These are phyloP conservation scores for Lichtheimia hyalospora DNA, from an alignment of 371 early-diverging fungal species.

Conservation along the genomic window DNA sequence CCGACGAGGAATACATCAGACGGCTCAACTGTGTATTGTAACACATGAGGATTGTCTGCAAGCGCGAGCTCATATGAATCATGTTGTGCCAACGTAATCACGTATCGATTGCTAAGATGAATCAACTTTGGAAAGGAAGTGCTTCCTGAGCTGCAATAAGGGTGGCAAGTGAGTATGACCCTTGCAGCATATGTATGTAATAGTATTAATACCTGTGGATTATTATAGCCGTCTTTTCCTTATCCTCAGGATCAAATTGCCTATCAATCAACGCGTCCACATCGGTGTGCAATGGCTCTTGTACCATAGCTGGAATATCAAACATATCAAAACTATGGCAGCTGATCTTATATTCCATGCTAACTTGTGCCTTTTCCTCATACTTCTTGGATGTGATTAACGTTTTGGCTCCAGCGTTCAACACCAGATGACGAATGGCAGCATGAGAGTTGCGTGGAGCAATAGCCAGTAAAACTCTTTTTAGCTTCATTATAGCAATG, in stretches of 20 bases:
- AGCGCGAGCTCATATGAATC: no score
- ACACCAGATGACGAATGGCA: constrained; percentile 19
- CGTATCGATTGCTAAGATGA: constrained; percentile 24
- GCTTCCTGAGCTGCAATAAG: constrained; percentile 19
- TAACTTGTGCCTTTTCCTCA: neutral
- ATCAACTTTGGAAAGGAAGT: constrained; percentile 30
- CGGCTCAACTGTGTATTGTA: neutral
- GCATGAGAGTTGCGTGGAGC: constrained; percentile 36
- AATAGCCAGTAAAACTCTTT: constrained; percentile 12
- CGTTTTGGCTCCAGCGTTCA: constrained; percentile 13
- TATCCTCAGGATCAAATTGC: constrained; percentile 3
- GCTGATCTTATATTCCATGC: neutral
- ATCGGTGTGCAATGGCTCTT: constrained; percentile 1
- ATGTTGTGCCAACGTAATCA: constrained; percentile 7
- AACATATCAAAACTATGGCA: no score
- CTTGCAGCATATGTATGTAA: no score
- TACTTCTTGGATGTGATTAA: constrained; percentile 20
- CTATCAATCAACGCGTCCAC: no score
- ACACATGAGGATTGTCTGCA: neutral
- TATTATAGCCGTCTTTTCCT: constrained; percentile 16
- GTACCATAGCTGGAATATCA: neutral
- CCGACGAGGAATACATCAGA: neutral
- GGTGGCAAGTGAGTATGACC: no score
- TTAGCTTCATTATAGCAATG: constrained; percentile 26
- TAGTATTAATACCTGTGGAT: constrained; percentile 12